Conservation (phyloP, 2,329 filamentous ascomycete species). For the Aspergillus sp. region DNA sequence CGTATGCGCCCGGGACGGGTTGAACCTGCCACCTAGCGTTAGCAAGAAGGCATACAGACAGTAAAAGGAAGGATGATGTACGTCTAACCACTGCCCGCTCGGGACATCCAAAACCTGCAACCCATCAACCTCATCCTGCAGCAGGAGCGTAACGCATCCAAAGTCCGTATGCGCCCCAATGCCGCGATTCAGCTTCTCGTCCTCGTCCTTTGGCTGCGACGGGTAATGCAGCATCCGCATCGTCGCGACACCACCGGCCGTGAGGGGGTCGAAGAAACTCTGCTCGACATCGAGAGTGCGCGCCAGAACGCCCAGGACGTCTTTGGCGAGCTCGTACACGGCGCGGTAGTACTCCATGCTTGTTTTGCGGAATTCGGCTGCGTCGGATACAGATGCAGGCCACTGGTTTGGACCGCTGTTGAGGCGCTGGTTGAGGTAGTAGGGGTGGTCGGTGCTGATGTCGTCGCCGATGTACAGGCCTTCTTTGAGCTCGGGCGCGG, state of each 20-base stretch:
- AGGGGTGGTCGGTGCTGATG: constrained; percentile 38
- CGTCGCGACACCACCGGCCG: constrained; percentile 38
- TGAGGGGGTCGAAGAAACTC: constrained; percentile 39
- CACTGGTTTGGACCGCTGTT: constrained; percentile 45
- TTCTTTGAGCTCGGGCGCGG: constrained; percentile 46
- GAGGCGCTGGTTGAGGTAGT: constrained; percentile 39
- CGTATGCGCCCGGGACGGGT: constrained; percentile 29
- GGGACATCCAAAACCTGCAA: constrained; percentile 35
- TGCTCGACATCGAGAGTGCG: constrained; percentile 41
- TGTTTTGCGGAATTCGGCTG: constrained; percentile 37
- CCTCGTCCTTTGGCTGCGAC: constrained; percentile 37
- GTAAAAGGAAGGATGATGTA: constrained; percentile 9
- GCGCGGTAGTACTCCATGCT: constrained; percentile 43
- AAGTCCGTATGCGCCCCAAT: constrained; percentile 48
- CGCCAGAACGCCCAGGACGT: constrained; percentile 43
- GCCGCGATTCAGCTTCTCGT: constrained; percentile 38
- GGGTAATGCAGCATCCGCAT: constrained; percentile 48
- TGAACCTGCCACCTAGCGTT: constrained; percentile 15
- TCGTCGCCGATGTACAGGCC: constrained; percentile 47
- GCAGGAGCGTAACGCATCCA: constrained; percentile 41
- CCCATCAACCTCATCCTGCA: constrained; percentile 43
- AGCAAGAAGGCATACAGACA: no score
- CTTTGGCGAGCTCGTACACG: constrained; percentile 40
- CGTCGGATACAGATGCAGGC: constrained; percentile 26
- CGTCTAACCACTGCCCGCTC: constrained; percentile 33